Conservation (phyloP, 306 rosid genomes). For the Styphnolobium japonicum region DNA sequence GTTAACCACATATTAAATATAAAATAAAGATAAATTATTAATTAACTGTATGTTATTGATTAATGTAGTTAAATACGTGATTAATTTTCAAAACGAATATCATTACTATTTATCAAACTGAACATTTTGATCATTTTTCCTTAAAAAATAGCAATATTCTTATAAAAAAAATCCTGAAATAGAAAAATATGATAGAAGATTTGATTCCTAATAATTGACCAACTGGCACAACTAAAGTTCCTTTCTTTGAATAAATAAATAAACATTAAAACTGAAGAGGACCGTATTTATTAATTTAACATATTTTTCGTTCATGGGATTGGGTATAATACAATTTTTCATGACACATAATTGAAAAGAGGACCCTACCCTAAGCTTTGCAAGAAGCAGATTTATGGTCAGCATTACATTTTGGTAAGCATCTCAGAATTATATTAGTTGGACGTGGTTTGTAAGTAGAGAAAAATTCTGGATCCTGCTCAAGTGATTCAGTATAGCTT, state of each 20-base stretch:
- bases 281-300: not conserved
- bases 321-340: constrained; percentile 17
- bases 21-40: too few species aligned
- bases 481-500: constrained; percentile 58
- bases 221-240: not conserved
- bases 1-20: too few species aligned
- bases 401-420: constrained; percentile 54
- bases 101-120: too few species aligned
- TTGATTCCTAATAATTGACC: too few species aligned
- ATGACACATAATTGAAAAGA: not conserved
- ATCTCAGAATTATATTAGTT: constrained; percentile 30
- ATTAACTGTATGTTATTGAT: too few species aligned
- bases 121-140: too few species aligned
- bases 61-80: too few species aligned
- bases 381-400: constrained; percentile 31
- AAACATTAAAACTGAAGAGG: not conserved
- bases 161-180: too few species aligned
- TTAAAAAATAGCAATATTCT: too few species aligned
- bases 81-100: too few species aligned
- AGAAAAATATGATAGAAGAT: too few species aligned
- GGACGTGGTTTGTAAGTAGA: constrained; percentile 49
- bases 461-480: constrained; percentile 74
- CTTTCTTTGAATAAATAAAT: not conserved
- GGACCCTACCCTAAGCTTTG: constrained; percentile 23
- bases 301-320: not conserved